Base-by-base conservation (phyloP, 768 basidiomycete species). In the Mycena kentingensis region DNA sequence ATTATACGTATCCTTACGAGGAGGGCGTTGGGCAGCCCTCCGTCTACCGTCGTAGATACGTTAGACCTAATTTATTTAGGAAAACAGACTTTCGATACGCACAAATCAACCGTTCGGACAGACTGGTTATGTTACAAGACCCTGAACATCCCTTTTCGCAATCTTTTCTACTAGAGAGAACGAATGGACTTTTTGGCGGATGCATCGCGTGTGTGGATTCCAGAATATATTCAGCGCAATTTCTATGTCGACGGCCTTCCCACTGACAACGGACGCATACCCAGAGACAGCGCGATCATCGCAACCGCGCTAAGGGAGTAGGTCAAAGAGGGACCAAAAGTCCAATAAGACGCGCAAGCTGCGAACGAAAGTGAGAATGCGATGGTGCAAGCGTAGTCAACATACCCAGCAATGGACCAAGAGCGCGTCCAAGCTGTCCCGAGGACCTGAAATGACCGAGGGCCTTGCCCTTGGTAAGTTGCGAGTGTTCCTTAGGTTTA, bases 351-450 rank as follows among this genome's bases (percentile, higher is more conserved):
- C 25, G 82, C 90, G 66, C 91, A 93, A 5, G 91, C 91, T 93
- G 57, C 18, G 55, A 32, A 37, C 18, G 37, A 51, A 46, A 65
- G 52, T 51, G 41, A 35, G 46, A 36, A 41, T 38, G 12, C 13
- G 27, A 42, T 35, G 13, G 55, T 27, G 52, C 27, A 4, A 31
- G 18, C 19, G 29, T 27, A 63, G 41, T 49, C 29, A 63, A 58
- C 84, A 44, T 70, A 84, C 93, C 93, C n/a, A 95, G 74, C 4
- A 98, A 67, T 4, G 96, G 96, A 0, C 96, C 96, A 31, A 97
- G 75, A 4, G 96, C 95, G 51, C 96, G 82, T 3, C 96, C 96
- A 34, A 98, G 79, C 67, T 98, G 96, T 18, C 96, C 96, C n/a
- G 88, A 83, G 6, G 91, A 94, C 46, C 95, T 82, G 72, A 96